Evolutionary conservation across 2,329 filamentous ascomycete genomes (phyloP), one percentile per base, ranked within the genome.

Genomic region (Metarhizium guizhouense): DNA sequence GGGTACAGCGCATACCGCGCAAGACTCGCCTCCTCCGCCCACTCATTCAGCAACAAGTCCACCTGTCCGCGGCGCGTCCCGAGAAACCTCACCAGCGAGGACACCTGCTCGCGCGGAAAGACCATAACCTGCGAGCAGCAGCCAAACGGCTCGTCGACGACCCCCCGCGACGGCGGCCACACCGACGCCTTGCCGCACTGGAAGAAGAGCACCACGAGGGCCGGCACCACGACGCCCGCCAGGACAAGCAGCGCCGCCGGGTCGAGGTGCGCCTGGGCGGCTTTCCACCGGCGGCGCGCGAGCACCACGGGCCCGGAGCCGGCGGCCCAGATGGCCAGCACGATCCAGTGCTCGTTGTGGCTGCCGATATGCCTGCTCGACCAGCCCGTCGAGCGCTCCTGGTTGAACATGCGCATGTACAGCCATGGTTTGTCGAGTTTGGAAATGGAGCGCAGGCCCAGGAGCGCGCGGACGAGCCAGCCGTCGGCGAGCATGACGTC

Each of bases 141-240:
- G 36, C 50, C 50, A 32, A 52, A 52, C 20, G 50, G 50, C 36
- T 52, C 50, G 36, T 52, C 25, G 5, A 25, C n/a, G 13, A 52
- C 50, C 25, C 50, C 50, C 14, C 6, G 50, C 4, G 50, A 52
- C 7, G 50, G 50, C 29, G 50, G 36, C 25, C 10, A 30, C 38
- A 52, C n/a, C 29, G 50, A 43, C 36, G 50, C 50, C 36, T 52
- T 52, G 49, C 50, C 50, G 25, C 18, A 42, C 13, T 52, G 50
- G 36, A 52, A 52, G 40, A 43, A 52, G 8, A 52, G 25, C 20
- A 52, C 18, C 4, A 52, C 50, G 11, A 25, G 25, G 11, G 36
- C 18, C 25, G 50, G 36, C 13, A 29, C 25, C 10, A 43, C 34
- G 16, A 43, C 42, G 5, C 20, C n/a, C 4, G 42, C 11, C 34